Conservation (phyloP, 2,329 filamentous ascomycete genomes). For the Neonectria sp. region DNA sequence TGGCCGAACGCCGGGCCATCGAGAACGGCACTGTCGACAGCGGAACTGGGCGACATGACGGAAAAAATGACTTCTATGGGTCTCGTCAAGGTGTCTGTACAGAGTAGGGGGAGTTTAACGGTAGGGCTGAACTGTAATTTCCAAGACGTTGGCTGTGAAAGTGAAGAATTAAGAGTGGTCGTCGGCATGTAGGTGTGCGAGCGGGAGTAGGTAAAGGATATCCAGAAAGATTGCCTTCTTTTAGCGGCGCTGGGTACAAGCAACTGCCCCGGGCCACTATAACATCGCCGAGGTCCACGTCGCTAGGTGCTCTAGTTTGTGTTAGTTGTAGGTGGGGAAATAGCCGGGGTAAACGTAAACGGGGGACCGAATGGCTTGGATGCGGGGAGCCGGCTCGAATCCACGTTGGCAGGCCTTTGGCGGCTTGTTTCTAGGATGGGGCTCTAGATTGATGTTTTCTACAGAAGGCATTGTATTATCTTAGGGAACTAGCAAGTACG, state of each 20-base stretch:
- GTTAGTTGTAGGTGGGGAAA: background rate
- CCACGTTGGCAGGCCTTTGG: too few species aligned
- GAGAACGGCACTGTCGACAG: slow-evolving; percentile 16
- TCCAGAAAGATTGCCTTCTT: slow-evolving; percentile 1
- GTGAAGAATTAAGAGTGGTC: background rate
- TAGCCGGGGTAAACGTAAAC: slow-evolving; percentile 25
- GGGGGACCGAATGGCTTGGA: background rate
- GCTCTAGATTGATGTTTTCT: too few species aligned
- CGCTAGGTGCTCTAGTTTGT: background rate
- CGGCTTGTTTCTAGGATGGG: too few species aligned
- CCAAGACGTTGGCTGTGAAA: background rate
- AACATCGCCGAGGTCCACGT: slow-evolving; percentile 18
- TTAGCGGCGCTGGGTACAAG: background rate
- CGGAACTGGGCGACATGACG: slow-evolving; percentile 19
- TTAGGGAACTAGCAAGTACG: too few species aligned
- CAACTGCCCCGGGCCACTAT: slow-evolving; percentile 15
- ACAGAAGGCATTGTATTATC: too few species aligned
- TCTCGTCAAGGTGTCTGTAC: background rate
- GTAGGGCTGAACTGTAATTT: background rate
- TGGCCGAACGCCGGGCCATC: slow-evolving; percentile 48
- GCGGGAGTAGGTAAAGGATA: slow-evolving; percentile 1
- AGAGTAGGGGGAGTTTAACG: background rate
- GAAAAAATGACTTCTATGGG: background rate
- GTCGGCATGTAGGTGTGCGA: background rate
- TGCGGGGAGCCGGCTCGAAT: background rate